phyloP scores from a whole-genome alignment of 2,329 filamentous ascomycete species.

The Fusarium mexicanum region DNA sequence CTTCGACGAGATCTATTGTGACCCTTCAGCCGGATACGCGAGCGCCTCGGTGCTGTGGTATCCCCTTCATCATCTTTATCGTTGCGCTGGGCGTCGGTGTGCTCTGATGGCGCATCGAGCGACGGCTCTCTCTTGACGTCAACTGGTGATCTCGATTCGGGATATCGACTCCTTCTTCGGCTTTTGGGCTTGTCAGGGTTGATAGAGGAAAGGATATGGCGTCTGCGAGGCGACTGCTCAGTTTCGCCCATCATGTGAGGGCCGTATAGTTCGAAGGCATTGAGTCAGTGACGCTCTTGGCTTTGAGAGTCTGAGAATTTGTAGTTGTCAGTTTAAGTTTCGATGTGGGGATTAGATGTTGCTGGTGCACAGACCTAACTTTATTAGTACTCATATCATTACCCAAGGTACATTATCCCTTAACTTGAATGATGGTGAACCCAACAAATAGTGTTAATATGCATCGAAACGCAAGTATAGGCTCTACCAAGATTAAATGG shows the following conservation, averaged over 20 bases:
- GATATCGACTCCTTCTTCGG: constrained; percentile 22
- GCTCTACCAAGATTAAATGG: no score
- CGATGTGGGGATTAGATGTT: not conserved
- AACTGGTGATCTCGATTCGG: constrained; percentile 3
- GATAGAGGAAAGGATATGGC: constrained; percentile 61
- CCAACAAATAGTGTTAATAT: not conserved
- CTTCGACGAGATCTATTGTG: constrained; percentile 42
- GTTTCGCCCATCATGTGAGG: constrained; percentile 47
- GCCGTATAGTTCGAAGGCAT: constrained; percentile 35
- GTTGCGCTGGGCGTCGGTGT: constrained; percentile 9
- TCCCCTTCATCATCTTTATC: constrained; percentile 32
- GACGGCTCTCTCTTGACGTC: constrained; percentile 9
- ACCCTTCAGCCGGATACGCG: constrained; percentile 49
- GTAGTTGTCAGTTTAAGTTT: constrained; percentile 11
- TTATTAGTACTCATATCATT: not conserved
- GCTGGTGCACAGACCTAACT: not conserved
- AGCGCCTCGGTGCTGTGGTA: constrained; percentile 43
- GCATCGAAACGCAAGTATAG: not conserved
- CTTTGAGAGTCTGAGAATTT: not conserved
- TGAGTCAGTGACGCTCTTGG: constrained; percentile 6
- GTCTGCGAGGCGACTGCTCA: constrained; percentile 52
- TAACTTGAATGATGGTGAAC: not conserved
- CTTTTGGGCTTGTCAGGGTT: constrained; percentile 45
- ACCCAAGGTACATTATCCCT: not conserved
- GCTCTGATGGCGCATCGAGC: constrained; percentile 6